Base-by-base conservation (phyloP, 2,329 filamentous ascomycete species). In the Aspergillus persii region DNA sequence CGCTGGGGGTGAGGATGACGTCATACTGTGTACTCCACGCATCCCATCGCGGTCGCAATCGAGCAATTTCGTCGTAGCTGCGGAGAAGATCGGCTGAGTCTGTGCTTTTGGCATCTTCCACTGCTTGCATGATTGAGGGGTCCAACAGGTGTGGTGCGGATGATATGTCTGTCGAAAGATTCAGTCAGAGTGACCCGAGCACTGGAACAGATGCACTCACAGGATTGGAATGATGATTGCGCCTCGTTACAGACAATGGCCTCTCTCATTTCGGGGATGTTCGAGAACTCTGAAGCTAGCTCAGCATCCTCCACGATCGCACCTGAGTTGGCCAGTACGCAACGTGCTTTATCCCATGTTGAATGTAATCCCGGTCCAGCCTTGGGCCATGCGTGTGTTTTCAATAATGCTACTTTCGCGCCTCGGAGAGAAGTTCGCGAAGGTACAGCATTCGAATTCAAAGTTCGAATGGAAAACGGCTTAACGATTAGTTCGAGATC, bases 1-100 rank as follows among this genome's bases (percentile, higher is more conserved):
- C 83, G 64, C 85, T 87, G 0, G 86, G 86, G 0, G 80, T 82
- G 8, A 89, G 63, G 0, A 89, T 76, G 0, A 83, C 84, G 12
- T 78, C 80, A 59, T 86, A 89, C 12, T 47, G 23, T 3, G 8
- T 23, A 8, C 18, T 23, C 18, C 18, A 23, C 8, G 18, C 4
- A 8, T 47, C 44, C 44, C 44, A 47, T 27, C 15, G 5, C 36
- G 36, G 36, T 41, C 36, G 36, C 36, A 41, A 41, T n/a, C 36
- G 36, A 18, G 36, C 36, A 41, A 18, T 23, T 23, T 47, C 26
- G 7, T 23, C 23, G 44, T 47, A 27, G 18, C 44, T 47, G 8
- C 27, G 11, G 44, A 27, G 26, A 1, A 27, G 6, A 15, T 47
- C 18, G 44, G 7, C 15, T 41, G 36, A n/a, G 2, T 1, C 5